Evolutionary conservation across 306 rosid genomes (phyloP), one percentile per base, ranked within the genome.

Genomic region (Cercis canadensis): DNA sequence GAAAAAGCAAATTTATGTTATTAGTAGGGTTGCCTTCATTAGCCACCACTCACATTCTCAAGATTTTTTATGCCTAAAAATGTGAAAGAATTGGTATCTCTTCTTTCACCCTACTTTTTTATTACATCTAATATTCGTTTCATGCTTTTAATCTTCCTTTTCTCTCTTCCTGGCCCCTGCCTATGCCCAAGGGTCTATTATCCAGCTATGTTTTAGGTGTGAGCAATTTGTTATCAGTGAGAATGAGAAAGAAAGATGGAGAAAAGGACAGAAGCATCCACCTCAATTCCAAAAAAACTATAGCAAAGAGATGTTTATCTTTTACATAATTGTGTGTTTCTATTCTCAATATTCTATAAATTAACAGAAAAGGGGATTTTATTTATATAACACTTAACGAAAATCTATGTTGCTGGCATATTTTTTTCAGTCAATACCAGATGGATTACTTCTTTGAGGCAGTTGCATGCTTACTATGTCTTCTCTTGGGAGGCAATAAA

Each of bases 401-500:
- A 55, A 39, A 68, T 57, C 63, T 41, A 69, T 14, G 7, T 15
- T 37, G 44, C 55, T n/a, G n/a, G n/a, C n/a, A n/a, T n/a, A n/a
- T 33, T 67, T 24, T 67, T 54, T 58, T 85, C 60, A 92, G 81
- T 90, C 86, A 40, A 87, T 7, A 54, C 81, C 92, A 39, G 62
- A 72, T 10, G 80, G 57, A 24, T 70, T 60, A 56, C 84, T 86
- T 83, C 88, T 90, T 45, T 86, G 90, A 71, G 99, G 99, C 66
- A 94, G 85, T 57, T 94, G 99, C 99, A 87, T 89, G 88, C 84
- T 89, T 13, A 77, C 88, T 58, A 87, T 87, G 77, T 94, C 96
- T 81, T 91, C 97, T 66, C 95, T 87, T 18, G 85, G 90, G 29
- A 82, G 85, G 57, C 44, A 37, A 65, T 77, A 60, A 52, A 84